phyloP scores from a whole-genome alignment of 2,329 filamentous ascomycete species.

The Thielaviopsis punctulata region DNA sequence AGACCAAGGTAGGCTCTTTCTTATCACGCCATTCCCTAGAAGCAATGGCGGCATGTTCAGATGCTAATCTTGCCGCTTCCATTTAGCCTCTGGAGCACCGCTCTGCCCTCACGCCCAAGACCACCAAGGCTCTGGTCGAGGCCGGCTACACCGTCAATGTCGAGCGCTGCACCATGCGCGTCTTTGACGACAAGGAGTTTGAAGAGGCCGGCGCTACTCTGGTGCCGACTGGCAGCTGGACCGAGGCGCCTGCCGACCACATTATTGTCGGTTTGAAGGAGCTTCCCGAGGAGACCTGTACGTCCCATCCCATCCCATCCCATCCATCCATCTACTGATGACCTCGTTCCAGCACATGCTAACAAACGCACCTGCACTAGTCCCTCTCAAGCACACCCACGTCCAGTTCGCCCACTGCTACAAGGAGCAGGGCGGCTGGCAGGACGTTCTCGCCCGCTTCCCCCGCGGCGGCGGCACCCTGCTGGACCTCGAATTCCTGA shows the following conservation, averaged over 20 bases:
- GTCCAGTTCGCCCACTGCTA: constrained; percentile 60
- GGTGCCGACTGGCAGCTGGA: constrained; percentile 51
- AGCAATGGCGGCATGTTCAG: constrained; percentile 14
- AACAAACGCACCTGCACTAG: constrained; percentile 16
- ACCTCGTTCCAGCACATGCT: too few relatives aligned
- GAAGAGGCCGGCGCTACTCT: constrained; percentile 44
- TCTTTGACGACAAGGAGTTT: constrained; percentile 45
- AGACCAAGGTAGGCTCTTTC: constrained; percentile 25
- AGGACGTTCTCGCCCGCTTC: constrained; percentile 63
- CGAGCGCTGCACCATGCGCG: constrained; percentile 46
- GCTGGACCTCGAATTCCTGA: constrained; percentile 75
- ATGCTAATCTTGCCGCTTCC: neutral
- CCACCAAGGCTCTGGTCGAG: constrained; percentile 33
- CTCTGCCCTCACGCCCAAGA: constrained; percentile 27
- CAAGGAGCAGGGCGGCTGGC: constrained; percentile 65
- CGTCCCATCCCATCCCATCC: constrained; percentile 13
- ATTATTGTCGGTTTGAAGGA: constrained; percentile 67
- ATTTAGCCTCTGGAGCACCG: constrained; percentile 31
- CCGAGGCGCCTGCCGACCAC: constrained; percentile 46
- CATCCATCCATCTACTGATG: too few relatives aligned
- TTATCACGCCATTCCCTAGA: neutral
- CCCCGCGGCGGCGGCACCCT: constrained; percentile 59
- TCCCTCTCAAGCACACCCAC: constrained; percentile 55
- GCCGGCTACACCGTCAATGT: constrained; percentile 52
- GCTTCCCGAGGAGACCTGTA: constrained; percentile 51